Evolutionary conservation across 2,329 filamentous ascomycete species (phyloP).

Genomic region (Stemphylium beticola): DNA sequence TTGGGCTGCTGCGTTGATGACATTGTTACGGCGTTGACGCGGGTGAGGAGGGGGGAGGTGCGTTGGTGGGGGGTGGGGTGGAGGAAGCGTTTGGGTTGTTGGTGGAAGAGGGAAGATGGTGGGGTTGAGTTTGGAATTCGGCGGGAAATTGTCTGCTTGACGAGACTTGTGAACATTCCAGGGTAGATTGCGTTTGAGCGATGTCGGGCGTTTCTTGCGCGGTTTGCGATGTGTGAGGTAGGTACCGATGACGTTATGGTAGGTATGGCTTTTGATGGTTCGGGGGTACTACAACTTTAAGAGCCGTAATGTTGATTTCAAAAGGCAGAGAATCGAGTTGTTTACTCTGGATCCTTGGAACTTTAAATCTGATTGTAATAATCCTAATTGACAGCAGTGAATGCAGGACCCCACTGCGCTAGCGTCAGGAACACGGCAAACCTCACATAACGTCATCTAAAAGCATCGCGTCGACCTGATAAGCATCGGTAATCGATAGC

Average conservation of each 20-base stretch:
- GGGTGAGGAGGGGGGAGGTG: conserved; percentile 9
- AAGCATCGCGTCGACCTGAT: neutral
- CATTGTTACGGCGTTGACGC: conserved; percentile 18
- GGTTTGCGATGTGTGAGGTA: neutral
- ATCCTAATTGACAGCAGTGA: neutral
- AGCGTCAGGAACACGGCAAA: conserved; percentile 11
- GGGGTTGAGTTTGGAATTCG: neutral
- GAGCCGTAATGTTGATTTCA: neutral
- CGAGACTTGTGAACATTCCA: conserved; percentile 5
- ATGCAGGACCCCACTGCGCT: conserved; percentile 3
- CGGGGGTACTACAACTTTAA: neutral
- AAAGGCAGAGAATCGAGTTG: neutral
- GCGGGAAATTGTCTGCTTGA: neutral
- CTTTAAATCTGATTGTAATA: neutral
- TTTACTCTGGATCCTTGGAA: neutral
- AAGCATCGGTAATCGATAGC: conserved; percentile 4
- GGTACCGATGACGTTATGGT: too few species aligned
- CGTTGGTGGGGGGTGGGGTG: neutral
- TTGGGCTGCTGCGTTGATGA: conserved; percentile 17
- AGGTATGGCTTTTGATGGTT: neutral
- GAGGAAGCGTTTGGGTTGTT: neutral
- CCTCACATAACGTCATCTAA: conserved; percentile 11
- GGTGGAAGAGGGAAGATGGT: neutral
- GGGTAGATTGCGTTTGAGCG: neutral
- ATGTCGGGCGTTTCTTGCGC: neutral